phyloP scores from a whole-genome alignment of 73 alveolate genomes.

The Paramecium octaurelia region DNA sequence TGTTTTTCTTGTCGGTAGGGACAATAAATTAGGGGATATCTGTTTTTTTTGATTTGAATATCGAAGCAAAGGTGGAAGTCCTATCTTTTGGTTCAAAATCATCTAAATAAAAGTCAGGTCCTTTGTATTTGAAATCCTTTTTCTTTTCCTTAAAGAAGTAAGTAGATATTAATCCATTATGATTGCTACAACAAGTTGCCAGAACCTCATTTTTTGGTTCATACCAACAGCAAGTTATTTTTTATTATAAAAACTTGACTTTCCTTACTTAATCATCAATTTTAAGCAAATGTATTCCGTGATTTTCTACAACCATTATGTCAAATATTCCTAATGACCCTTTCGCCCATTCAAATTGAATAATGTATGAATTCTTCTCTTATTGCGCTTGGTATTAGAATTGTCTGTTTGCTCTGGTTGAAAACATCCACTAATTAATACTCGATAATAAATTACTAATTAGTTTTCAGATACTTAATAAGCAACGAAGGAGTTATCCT shows the following conservation, averaged over 20 bases:
- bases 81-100: conserved; percentile 33
- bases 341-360: conserved; percentile 28
- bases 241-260: not conserved
- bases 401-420: not conserved
- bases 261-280: not conserved
- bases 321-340: not conserved
- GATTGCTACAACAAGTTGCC: not conserved
- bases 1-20: not conserved
- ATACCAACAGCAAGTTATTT: conserved; percentile 2
- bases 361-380: not conserved
- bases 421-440: not conserved
- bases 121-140: conserved; percentile 32
- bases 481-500: not conserved
- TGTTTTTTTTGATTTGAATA: conserved; percentile 18
- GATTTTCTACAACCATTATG: not conserved
- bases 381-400: not conserved
- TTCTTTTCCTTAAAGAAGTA: not conserved
- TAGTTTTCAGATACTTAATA: not conserved
- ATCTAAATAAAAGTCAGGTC: not conserved
- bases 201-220: conserved; percentile 40
- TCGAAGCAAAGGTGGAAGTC: not conserved
- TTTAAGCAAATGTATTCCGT: conserved; percentile 10
- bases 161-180: conserved; percentile 5
- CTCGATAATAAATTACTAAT: not conserved
- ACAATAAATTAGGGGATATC: not conserved